Conservation (phyloP, 768 basidiomycete genomes). For the Xerocomellus intermedius region DNA sequence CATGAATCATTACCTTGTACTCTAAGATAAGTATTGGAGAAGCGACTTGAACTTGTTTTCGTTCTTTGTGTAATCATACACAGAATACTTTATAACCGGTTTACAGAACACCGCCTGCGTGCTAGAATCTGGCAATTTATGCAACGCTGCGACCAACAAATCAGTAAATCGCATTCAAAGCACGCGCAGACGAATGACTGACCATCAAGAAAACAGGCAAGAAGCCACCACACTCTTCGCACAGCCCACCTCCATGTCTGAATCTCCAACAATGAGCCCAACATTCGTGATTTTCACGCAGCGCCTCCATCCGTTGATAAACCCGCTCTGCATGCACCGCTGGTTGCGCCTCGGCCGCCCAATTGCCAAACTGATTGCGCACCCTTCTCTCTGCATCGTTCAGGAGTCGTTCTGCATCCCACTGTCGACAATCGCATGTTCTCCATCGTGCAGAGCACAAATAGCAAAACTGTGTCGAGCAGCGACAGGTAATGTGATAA, state of each 20-base stretch:
- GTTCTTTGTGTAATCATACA: background rate
- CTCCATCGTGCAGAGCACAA: constrained; percentile 63
- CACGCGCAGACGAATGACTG: constrained; percentile 12
- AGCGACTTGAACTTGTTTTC: background rate
- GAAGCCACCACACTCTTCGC: constrained; percentile 44
- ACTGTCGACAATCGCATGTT: constrained; percentile 57
- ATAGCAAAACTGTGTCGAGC: constrained; percentile 58
- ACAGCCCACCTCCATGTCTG: constrained; percentile 42
- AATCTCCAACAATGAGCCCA: constrained; percentile 44
- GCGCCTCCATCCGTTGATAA: constrained; percentile 27
- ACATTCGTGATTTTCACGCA: constrained; percentile 56
- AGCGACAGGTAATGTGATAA: constrained; percentile 62
- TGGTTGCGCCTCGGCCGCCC: constrained; percentile 15
- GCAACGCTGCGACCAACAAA: constrained; percentile 20
- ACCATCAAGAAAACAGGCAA: constrained; percentile 49
- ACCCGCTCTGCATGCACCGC: constrained; percentile 19
- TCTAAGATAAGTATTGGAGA: background rate
- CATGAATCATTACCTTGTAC: background rate
- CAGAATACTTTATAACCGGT: constrained; percentile 19
- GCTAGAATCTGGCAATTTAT: constrained; percentile 21
- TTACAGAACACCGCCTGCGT: constrained; percentile 29
- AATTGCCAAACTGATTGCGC: constrained; percentile 21
- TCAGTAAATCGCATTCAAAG: background rate
- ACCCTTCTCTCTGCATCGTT: constrained; percentile 26
- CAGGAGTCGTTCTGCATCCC: constrained; percentile 52